Base-by-base conservation (phyloP, 2,329 filamentous ascomycete genomes). In the Talaromyces marneffei region DNA sequence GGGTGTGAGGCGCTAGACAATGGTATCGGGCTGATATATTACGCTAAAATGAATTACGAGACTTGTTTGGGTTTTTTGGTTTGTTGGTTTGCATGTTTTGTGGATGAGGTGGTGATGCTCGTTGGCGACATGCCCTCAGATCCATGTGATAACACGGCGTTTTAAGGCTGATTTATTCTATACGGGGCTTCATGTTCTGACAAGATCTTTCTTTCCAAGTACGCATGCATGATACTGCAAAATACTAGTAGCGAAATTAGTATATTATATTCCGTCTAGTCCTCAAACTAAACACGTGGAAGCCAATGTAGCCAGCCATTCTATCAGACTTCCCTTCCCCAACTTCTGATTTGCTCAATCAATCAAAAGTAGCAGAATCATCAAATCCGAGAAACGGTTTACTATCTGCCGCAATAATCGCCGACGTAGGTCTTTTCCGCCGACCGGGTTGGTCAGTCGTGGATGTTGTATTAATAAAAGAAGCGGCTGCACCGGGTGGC, bases 361-460 rank as follows among this genome's bases (percentile, higher is more conserved):
- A 52, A 52, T 63, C 57, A 25, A 63, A 63, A 1, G 50, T 61
- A 23, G 60, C 60, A 18, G 60, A 62, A 53, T 63, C 57, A n/a
- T 58, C 57, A 44, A 60, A 63, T 16, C 59, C 58, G 16, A 60
- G 40, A 40, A 52, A 50, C 23, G 55, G 60, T 14, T 59, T 57
- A 27, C 44, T 57, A n/a, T 75, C 27, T 67, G 72, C 79, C 4
- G 82, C 78, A 12, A 83, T 82, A 68, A 77, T 78, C 69, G 78
- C 81, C 72, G 79, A 73, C 65, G 78, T 81, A 68, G 76, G 74
- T 68, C 82, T 80, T 75, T 85, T 82, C 73, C 85, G 81, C 58
- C 83, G 79, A 75, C 84, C 80, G 62, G 84, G 83, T 10, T 59
- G 60, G n/a, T 62, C 60, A 25, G 39, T 10, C 5, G 39, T 16